Percentiles rank a stretch among this genome's conserved stretches.
These are phyloP conservation scores for Talaromyces sp. DNA, from an alignment of 2,329 filamentous ascomycete species.

Conservation along the genomic window DNA sequence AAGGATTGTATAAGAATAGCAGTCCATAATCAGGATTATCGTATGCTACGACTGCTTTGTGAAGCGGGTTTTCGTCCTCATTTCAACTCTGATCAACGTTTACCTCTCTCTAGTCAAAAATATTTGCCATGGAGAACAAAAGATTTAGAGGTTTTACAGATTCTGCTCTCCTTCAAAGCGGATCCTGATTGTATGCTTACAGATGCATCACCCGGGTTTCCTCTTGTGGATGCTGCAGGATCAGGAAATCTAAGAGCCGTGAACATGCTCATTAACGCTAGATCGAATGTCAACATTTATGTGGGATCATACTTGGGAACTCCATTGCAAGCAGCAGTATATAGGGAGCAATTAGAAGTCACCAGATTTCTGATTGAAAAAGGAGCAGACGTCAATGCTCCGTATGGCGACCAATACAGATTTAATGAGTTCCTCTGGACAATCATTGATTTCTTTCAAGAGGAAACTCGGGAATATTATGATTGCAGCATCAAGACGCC, in stretches of 20 bases:
- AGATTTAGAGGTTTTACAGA: neutral
- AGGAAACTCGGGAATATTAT: too few species aligned
- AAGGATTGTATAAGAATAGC: neutral
- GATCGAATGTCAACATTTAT: neutral
- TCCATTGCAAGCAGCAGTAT: conserved; percentile 6
- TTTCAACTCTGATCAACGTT: too few species aligned
- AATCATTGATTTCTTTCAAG: too few species aligned
- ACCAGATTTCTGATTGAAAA: neutral
- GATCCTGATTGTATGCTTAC: neutral
- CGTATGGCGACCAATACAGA: neutral
- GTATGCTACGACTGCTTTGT: conserved; percentile 7
- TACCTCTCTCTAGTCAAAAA: too few species aligned
- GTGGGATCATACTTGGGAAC: neutral
- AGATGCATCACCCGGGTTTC: too few species aligned
- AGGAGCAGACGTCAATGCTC: conserved; percentile 1
- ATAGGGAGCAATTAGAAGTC: neutral
- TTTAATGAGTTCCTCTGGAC: too few species aligned
- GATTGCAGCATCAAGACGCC: neutral
- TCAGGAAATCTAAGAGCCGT: neutral
- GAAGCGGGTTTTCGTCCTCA: neutral
- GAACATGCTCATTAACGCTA: neutral
- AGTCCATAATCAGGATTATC: neutral
- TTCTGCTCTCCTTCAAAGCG: neutral
- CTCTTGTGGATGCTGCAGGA: conserved; percentile 1
- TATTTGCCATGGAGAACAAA: neutral